These are phyloP conservation scores for Pseudogymnoascus pannorum DNA, from an alignment of 2,329 filamentous ascomycete species.

Conservation along the genomic window DNA sequence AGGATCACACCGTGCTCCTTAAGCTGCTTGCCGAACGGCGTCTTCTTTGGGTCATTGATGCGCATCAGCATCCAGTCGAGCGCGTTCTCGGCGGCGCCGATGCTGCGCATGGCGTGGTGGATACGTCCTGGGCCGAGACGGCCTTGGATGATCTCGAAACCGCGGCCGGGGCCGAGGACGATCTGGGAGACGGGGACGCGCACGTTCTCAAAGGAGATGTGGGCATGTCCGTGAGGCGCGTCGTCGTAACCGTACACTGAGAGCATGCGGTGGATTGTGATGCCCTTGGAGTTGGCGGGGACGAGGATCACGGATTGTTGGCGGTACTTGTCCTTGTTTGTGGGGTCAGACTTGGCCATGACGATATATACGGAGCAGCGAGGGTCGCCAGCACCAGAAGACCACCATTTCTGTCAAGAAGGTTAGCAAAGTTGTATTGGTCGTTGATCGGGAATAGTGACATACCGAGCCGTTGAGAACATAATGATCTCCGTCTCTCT, in stretches of 20 bases:
- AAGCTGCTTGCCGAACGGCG: slow-evolving; percentile 81
- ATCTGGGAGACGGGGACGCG: slow-evolving; percentile 78
- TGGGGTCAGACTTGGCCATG: slow-evolving; percentile 84
- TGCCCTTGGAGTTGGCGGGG: slow-evolving; percentile 69
- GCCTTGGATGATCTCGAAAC: slow-evolving; percentile 98
- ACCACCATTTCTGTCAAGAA: slow-evolving; percentile 86
- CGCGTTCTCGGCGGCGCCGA: slow-evolving; percentile 83
- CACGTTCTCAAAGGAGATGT: slow-evolving; percentile 83
- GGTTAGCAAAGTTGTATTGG: slow-evolving; percentile 17
- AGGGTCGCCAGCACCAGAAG: slow-evolving; percentile 86
- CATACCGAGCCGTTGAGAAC: slow-evolving; percentile 78
- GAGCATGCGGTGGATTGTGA: slow-evolving; percentile 91
- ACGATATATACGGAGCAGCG: slow-evolving; percentile 91
- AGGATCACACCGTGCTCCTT: slow-evolving; percentile 89
- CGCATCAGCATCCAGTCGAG: slow-evolving; percentile 93
- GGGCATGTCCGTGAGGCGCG: slow-evolving; percentile 94
- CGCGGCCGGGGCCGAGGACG: slow-evolving; percentile 84
- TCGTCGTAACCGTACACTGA: slow-evolving; percentile 95
- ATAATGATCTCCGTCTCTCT: slow-evolving; percentile 76
- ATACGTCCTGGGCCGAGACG: slow-evolving; percentile 92
- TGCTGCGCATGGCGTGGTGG: slow-evolving; percentile 94
- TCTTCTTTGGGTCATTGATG: slow-evolving; percentile 86
- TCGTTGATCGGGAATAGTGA: slow-evolving; percentile 5
- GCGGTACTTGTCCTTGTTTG: slow-evolving; percentile 69
- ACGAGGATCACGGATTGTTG: slow-evolving; percentile 94